A percentile compares a stretch with the other conserved stretches of the same genome.
phyloP scores from a whole-genome alignment of 768 basidiomycete genomes.

The Trametes cinnabarina region DNA sequence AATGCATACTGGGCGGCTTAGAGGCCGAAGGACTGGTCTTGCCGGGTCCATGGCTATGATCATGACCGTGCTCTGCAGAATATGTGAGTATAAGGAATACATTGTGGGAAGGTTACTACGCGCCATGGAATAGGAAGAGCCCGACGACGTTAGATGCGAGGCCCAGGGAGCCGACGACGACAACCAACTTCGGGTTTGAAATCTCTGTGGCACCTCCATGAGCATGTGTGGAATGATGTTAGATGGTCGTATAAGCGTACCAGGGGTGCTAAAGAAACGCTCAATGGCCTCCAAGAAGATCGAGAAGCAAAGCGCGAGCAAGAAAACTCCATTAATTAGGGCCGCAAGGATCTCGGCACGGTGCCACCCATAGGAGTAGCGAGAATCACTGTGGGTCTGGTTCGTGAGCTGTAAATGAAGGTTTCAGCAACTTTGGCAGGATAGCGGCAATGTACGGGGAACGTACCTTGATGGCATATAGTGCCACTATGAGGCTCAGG shows the following conservation, averaged over 20 bases:
- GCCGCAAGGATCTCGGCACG: constrained; percentile 96
- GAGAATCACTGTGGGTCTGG: constrained; percentile 55
- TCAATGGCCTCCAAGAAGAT: constrained; percentile 91
- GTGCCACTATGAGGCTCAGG: constrained; percentile 89
- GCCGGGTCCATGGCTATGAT: constrained; percentile 41
- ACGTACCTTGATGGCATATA: constrained; percentile 85
- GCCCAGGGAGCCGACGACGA: constrained; percentile 87
- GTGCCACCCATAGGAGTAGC: constrained; percentile 99
- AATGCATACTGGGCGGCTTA: constrained; percentile 39
- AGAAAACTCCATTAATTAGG: constrained; percentile 93
- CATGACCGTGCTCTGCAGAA: constrained; percentile 62
- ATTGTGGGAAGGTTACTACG: constrained; percentile 22
- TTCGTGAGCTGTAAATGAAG: constrained; percentile 55
- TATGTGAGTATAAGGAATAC: constrained; percentile 12
- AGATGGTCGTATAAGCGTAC: constrained; percentile 38
- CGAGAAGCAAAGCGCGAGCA: constrained; percentile 94
- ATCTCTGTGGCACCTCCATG: constrained; percentile 56
- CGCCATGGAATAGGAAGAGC: constrained; percentile 92
- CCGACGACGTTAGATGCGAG: constrained; percentile 91
- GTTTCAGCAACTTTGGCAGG: not conserved
- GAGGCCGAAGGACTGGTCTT: constrained; percentile 29
- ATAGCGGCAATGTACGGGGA: not conserved
- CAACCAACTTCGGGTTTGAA: constrained; percentile 81
- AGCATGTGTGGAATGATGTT: constrained; percentile 1
- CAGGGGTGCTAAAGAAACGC: constrained; percentile 83